A percentile compares a stretch with the other conserved stretches of the same genome.
Evolutionary conservation across 2,329 filamentous ascomycete species (phyloP).

Genomic region (Cryphonectria japonica): DNA sequence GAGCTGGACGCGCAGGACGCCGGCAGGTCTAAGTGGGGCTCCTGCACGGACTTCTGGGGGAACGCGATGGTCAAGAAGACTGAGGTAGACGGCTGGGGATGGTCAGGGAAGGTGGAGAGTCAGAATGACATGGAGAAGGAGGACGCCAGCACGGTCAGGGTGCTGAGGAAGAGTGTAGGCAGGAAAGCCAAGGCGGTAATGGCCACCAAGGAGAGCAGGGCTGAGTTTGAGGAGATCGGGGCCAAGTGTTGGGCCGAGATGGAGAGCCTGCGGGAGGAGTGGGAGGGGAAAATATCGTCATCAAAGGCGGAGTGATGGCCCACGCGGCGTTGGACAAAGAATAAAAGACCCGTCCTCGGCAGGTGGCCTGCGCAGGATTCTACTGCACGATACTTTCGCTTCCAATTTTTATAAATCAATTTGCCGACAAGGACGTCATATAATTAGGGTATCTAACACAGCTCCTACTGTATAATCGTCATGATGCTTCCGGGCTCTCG

Average conservation of each 20-base stretch:
- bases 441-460: background rate
- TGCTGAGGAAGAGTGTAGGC: conserved; percentile 56
- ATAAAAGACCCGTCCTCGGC: background rate
- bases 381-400: background rate
- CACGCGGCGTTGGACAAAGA: background rate
- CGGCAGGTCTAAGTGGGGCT: conserved; percentile 80
- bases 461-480: background rate
- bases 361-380: background rate
- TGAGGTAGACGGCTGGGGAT: conserved; percentile 87
- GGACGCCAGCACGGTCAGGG: conserved; percentile 46
- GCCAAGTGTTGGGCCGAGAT: conserved; percentile 69
- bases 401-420: background rate
- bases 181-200: conserved; percentile 62
- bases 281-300: conserved; percentile 57
- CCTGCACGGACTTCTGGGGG: conserved; percentile 63
- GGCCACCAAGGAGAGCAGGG: conserved; percentile 62
- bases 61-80: conserved; percentile 70
- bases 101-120: conserved; percentile 60
- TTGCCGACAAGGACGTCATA: background rate
- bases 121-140: conserved; percentile 48
- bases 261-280: conserved; percentile 69
- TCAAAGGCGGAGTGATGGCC: background rate
- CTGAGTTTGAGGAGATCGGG: conserved; percentile 66
- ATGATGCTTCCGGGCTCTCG: background rate
- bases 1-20: conserved; percentile 60